phyloP scores from a whole-genome alignment of 352 stramenopile genomes.

The Pythium volutum region DNA sequence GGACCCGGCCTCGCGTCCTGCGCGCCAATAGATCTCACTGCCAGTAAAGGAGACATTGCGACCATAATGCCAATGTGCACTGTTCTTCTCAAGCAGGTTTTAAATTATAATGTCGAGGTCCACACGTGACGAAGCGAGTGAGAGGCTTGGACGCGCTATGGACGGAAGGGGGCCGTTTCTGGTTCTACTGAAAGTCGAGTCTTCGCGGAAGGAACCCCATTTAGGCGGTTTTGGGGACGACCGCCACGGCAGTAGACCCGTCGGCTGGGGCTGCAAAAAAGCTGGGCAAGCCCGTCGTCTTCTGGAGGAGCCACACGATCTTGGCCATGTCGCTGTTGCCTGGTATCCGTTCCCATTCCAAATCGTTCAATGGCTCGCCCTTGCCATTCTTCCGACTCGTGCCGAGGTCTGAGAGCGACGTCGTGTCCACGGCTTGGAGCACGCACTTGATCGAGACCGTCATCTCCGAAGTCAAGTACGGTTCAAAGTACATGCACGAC shows the following conservation, averaged over 20 bases:
- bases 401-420: conserved; percentile 32
- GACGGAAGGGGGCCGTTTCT: no score
- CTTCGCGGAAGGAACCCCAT: no score
- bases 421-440: conserved; percentile 59
- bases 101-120: conserved; percentile 15
- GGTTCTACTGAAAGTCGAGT: not conserved
- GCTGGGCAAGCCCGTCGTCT: conserved; percentile 48
- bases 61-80: not conserved
- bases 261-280: conserved; percentile 23
- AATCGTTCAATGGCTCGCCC: conserved; percentile 41
- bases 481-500: conserved; percentile 73
- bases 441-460: conserved; percentile 70
- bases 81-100: conserved; percentile 2
- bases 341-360: conserved; percentile 84
- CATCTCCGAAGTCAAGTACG: conserved; percentile 51
- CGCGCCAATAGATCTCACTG: conserved; percentile 17
- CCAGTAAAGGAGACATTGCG: not conserved
- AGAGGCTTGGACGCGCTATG: no score
- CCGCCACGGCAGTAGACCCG: not conserved
- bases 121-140: not conserved
- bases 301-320: conserved; percentile 72
- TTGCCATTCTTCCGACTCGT: conserved; percentile 38
- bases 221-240: conserved; percentile 3
- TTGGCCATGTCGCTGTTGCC: conserved; percentile 66
- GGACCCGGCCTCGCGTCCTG: conserved; percentile 56